These are phyloP conservation scores for Plectosphaerella plurivora DNA, from an alignment of 2,329 filamentous ascomycete species.

Conservation along the genomic window DNA sequence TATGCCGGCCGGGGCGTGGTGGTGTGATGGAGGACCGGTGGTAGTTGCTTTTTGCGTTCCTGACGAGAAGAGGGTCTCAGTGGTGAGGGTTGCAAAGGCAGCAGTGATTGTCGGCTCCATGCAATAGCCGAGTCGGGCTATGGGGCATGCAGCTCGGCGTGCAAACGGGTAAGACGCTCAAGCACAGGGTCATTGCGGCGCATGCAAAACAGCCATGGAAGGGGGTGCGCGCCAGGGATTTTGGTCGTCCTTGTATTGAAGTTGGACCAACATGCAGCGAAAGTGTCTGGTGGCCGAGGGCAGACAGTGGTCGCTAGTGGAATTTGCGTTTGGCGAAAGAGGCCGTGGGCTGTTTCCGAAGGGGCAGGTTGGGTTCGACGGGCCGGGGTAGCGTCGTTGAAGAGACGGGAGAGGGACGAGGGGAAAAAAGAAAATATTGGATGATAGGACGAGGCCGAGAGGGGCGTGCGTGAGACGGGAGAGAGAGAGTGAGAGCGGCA, in stretches of 20 bases:
- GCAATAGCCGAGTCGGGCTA: background rate
- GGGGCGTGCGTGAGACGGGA: too few relatives aligned
- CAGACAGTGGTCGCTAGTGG: too few relatives aligned
- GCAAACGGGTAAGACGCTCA: background rate
- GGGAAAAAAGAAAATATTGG: background rate
- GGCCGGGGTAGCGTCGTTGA: background rate
- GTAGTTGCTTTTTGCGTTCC: background rate
- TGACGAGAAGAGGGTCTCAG: background rate
- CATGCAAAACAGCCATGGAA: conserved; percentile 3
- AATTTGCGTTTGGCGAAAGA: too few relatives aligned
- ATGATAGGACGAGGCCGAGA: too few relatives aligned
- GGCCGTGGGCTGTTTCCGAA: too few relatives aligned
- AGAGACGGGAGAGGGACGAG: background rate
- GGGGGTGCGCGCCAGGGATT: too few relatives aligned
- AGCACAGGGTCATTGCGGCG: conserved; percentile 11
- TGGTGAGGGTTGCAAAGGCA: background rate
- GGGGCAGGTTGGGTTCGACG: too few relatives aligned
- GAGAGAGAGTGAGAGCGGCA: too few relatives aligned
- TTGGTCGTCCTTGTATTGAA: too few relatives aligned
- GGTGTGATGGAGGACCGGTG: background rate
- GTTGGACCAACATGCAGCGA: too few relatives aligned
- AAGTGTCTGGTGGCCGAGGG: too few relatives aligned
- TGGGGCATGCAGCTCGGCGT: background rate
- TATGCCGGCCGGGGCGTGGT: background rate
- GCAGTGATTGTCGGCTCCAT: background rate